Evolutionary conservation across 163 green algal genomes (phyloP).

Genomic region (Prototheca cutis): DNA sequence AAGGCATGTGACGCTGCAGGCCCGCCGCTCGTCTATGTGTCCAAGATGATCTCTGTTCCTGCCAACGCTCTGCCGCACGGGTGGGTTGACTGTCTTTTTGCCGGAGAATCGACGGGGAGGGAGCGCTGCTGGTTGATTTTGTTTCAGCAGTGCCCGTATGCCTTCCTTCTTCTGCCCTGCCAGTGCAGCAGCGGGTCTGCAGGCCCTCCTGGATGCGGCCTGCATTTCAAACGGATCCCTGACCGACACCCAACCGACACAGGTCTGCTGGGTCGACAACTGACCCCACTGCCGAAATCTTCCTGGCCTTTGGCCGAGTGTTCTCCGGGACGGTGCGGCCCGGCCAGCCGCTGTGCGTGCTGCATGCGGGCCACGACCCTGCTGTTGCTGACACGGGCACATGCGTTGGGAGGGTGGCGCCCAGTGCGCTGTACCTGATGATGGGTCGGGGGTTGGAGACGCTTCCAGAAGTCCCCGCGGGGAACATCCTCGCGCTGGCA

Average conservation of each 20-base stretch:
- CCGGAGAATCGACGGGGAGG: too few relatives aligned
- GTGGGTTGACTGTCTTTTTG: not conserved
- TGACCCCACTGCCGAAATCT: constrained; percentile 41
- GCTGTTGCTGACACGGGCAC: constrained; percentile 17
- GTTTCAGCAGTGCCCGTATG: too few relatives aligned
- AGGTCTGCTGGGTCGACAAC: too few relatives aligned
- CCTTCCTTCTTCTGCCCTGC: too few relatives aligned
- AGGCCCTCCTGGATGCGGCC: too few relatives aligned
- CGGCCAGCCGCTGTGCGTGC: constrained; percentile 71
- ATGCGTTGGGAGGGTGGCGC: constrained; percentile 16
- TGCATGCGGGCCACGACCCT: constrained; percentile 68
- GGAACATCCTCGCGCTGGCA: constrained; percentile 74
- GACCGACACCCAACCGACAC: too few relatives aligned
- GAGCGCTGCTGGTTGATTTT: too few relatives aligned
- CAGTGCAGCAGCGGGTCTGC: too few relatives aligned
- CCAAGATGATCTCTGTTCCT: constrained; percentile 89
- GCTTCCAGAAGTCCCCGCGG: constrained; percentile 59
- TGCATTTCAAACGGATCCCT: too few relatives aligned
- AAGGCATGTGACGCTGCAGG: too few relatives aligned
- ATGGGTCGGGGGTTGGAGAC: constrained; percentile 28
- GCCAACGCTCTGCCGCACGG: constrained; percentile 44
- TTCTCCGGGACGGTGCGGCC: constrained; percentile 69
- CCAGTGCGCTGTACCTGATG: constrained; percentile 26
- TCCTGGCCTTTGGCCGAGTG: constrained; percentile 90
- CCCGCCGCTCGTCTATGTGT: constrained; percentile 79